A percentile compares a stretch with the other conserved stretches of the same genome.
Evolutionary conservation across 768 basidiomycete genomes (phyloP).

Genomic region (Suillus hirtellus): DNA sequence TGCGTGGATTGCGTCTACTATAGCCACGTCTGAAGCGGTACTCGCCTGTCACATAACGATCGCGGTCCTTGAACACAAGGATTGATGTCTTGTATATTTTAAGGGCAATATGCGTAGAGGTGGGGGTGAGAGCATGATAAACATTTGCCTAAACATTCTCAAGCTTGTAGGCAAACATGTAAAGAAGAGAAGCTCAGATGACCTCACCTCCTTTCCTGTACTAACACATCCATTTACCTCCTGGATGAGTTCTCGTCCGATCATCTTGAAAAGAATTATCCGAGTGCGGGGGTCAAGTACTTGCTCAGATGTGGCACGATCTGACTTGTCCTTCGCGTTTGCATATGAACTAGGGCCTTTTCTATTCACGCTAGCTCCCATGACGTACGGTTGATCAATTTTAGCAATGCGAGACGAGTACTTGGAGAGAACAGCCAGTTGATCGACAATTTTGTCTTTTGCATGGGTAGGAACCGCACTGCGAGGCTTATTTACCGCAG

Average conservation of each 20-base stretch:
- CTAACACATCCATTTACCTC: conserved; percentile 96
- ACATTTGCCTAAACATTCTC: conserved; percentile 72
- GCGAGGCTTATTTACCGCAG: conserved; percentile 70
- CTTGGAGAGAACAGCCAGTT: conserved; percentile 72
- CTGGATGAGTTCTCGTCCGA: conserved; percentile 82
- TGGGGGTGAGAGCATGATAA: conserved; percentile 78
- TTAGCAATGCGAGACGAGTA: conserved; percentile 74
- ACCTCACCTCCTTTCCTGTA: conserved; percentile 91
- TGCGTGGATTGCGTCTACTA: conserved; percentile 87
- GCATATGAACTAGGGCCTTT: conserved; percentile 90
- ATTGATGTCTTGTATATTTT: conserved; percentile 99
- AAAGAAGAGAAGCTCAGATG: conserved; percentile 11
- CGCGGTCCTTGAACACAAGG: conserved; percentile 95
- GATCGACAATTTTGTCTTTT: conserved; percentile 67
- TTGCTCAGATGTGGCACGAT: conserved; percentile 95
- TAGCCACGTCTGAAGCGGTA: conserved; percentile 93
- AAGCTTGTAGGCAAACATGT: conserved; percentile 31
- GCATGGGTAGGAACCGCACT: conserved; percentile 29
- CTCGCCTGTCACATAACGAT: conserved; percentile 94
- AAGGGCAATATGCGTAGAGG: conserved; percentile 71
- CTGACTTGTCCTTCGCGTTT: conserved; percentile 92
- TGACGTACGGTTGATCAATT: conserved; percentile 71
- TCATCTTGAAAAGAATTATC: conserved; percentile 94
- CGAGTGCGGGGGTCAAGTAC: conserved; percentile 96
- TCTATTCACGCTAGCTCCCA: conserved; percentile 78